These are phyloP conservation scores for Gamarada debralockiae DNA, from an alignment of 495 filamentous ascomycete genomes.

Conservation along the genomic window DNA sequence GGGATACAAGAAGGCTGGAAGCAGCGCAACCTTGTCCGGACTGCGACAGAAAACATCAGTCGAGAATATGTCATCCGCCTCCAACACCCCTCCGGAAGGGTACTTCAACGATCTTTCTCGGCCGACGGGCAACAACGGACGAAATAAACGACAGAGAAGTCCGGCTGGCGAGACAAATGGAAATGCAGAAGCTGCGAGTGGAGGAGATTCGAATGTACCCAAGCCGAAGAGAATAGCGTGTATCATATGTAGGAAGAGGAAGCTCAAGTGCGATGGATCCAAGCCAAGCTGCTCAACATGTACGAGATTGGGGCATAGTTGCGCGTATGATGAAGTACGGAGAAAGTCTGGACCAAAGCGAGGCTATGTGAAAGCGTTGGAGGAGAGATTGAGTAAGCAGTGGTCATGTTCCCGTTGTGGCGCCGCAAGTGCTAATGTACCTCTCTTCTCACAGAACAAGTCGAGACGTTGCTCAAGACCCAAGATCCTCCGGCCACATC, in stretches of 20 bases:
- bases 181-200: slow-evolving; percentile 31
- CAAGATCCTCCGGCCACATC: slow-evolving; percentile 44
- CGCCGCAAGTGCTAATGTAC: neutral
- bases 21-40: neutral
- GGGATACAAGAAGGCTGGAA: neutral
- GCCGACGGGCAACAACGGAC: slow-evolving; percentile 28
- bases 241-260: slow-evolving; percentile 89
- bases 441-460: slow-evolving; percentile 65
- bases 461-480: slow-evolving; percentile 85
- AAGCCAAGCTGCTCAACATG: slow-evolving; percentile 93
- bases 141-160: slow-evolving; percentile 25
- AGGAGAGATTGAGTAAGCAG: slow-evolving; percentile 87
- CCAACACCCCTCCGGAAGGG: slow-evolving; percentile 35
- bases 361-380: slow-evolving; percentile 96
- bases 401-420: neutral
- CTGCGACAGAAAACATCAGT: neutral
- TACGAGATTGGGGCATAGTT: slow-evolving; percentile 81
- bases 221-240: slow-evolving; percentile 95
- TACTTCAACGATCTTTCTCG: slow-evolving; percentile 57
- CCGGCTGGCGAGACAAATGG: slow-evolving; percentile 27
- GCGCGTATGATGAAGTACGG: slow-evolving; percentile 92
- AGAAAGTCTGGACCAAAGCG: slow-evolving; percentile 98
- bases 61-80: slow-evolving; percentile 37
- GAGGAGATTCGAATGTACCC: slow-evolving; percentile 60
- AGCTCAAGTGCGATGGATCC: slow-evolving; percentile 74